Evolutionary conservation across 257 asterid genomes (phyloP).

Genomic region (Rubia yunnanensis): DNA sequence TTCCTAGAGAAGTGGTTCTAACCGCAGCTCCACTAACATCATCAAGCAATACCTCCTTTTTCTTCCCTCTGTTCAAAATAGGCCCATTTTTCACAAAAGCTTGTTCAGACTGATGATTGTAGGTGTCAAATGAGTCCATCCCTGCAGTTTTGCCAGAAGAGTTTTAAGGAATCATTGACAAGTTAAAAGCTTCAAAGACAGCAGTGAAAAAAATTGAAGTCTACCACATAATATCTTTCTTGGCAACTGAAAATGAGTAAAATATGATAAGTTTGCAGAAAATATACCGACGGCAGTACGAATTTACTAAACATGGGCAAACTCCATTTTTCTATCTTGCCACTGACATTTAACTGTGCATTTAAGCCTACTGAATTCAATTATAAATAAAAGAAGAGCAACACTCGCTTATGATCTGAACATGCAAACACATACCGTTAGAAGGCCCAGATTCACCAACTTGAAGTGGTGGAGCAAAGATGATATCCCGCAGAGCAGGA

Average conservation of each 20-base stretch:
- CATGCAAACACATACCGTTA: conserved; percentile 24
- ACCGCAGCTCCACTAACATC: conserved; percentile 56
- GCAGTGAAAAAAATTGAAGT: not conserved
- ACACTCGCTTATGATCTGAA: conserved; percentile 29
- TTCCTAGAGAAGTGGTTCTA: conserved; percentile 47
- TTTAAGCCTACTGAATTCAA: not conserved
- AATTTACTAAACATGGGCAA: not conserved
- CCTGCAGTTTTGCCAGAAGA: conserved; percentile 27
- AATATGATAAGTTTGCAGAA: not conserved
- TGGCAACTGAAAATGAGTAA: not conserved
- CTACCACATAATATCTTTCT: not conserved
- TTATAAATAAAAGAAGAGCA: not conserved
- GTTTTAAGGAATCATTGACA: not conserved
- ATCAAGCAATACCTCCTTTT: conserved; percentile 71
- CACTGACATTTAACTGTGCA: not conserved
- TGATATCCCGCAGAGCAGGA: conserved; percentile 56
- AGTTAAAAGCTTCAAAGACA: not conserved
- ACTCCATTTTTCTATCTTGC: not conserved
- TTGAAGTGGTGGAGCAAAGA: conserved; percentile 73
- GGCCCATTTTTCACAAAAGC: conserved; percentile 54
- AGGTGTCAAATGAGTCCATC: conserved; percentile 31
- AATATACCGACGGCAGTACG: not conserved
- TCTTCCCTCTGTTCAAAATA: conserved; percentile 66
- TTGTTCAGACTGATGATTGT: conserved; percentile 32
- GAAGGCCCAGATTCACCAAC: conserved; percentile 46